These are phyloP conservation scores for Helichrysum umbraculigerum DNA, from an alignment of 129 eudicot species.

Conservation along the genomic window DNA sequence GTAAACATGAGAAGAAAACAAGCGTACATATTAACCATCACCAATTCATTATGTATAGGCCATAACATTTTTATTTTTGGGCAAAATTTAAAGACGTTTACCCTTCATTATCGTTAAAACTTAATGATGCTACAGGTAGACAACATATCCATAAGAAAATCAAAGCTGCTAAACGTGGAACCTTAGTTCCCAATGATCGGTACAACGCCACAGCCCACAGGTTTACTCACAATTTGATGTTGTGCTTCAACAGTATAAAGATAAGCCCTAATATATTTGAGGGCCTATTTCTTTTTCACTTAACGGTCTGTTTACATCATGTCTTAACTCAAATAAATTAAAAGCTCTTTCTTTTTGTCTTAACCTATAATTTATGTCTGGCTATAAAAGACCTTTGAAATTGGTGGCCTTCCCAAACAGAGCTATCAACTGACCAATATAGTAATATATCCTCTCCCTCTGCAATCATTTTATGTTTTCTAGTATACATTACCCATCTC, in stretches of 20 bases:
- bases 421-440: no score
- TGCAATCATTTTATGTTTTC: no score
- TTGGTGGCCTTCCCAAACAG: no score
- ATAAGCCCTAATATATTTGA: background rate
- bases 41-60: slow-evolving; percentile 19
- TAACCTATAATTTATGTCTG: no score
- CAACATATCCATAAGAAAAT: background rate
- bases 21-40: slow-evolving; percentile 53
- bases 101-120: background rate
- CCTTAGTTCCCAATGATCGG: no score
- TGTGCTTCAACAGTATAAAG: background rate
- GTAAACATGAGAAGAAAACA: slow-evolving; percentile 28
- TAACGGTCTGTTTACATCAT: no score
- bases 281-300: no score
- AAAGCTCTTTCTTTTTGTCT: no score
- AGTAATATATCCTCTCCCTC: no score
- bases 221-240: background rate
- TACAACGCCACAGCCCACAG: background rate
- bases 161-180: background rate
- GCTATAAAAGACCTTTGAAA: no score
- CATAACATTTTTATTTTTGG: background rate
- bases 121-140: background rate
- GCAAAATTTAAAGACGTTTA: background rate
- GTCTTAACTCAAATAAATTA: no score
- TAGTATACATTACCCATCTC: no score